Evolutionary conservation across 2,329 filamentous ascomycete species (phyloP).

Genomic region (Epichloe aotearoae): DNA sequence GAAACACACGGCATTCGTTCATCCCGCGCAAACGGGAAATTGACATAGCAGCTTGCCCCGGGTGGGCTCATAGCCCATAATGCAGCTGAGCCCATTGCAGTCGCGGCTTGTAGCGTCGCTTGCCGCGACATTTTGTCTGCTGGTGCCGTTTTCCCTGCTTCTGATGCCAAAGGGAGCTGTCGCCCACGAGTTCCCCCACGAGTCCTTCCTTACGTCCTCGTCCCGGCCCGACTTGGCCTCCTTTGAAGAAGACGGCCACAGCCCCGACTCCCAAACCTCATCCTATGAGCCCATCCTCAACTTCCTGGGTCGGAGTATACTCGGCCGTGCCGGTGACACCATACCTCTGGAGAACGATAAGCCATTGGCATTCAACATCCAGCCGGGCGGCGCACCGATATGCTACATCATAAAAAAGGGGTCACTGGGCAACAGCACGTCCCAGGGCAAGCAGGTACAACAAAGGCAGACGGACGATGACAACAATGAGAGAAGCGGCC

Average conservation of each 20-base stretch:
- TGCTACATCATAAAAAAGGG: slow-evolving; percentile 23
- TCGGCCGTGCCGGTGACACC: slow-evolving; percentile 45
- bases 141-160: slow-evolving; percentile 48
- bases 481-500: neutral
- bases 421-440: slow-evolving; percentile 13
- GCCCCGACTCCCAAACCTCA: slow-evolving; percentile 10
- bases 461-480: neutral
- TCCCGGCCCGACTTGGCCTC: neutral
- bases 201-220: slow-evolving; percentile 1
- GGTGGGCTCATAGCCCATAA: slow-evolving; percentile 19
- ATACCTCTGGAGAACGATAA: slow-evolving; percentile 50
- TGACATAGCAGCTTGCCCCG: neutral
- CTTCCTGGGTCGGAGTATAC: slow-evolving; percentile 46
- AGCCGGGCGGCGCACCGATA: slow-evolving; percentile 42
- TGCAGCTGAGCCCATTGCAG: slow-evolving; percentile 56
- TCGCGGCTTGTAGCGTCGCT: slow-evolving; percentile 58
- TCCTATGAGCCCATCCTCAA: slow-evolving; percentile 49
- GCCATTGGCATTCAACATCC: slow-evolving; percentile 43
- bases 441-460: slow-evolving; percentile 1
- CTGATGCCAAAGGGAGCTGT: slow-evolving; percentile 47
- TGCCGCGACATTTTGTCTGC: slow-evolving; percentile 43
- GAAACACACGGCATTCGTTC: neutral
- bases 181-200: slow-evolving; percentile 36
- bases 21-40: neutral
- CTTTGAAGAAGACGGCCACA: neutral